Conservation (phyloP, 2,329 filamentous ascomycete genomes). For the Cordyceps fumosorosea region DNA sequence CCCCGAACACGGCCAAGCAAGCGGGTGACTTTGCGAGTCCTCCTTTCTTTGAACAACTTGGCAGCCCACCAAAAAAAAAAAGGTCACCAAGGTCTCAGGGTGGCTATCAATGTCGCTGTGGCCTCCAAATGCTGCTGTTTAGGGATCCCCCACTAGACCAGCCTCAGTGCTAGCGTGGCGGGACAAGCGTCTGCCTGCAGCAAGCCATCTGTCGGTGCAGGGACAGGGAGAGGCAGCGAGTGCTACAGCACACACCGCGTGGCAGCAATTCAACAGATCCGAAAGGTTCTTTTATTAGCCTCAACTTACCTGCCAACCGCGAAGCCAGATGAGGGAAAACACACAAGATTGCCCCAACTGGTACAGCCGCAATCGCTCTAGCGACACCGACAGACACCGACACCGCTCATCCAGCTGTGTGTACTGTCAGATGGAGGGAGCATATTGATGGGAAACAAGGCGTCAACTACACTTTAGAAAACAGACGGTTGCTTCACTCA, state of each 20-base stretch:
- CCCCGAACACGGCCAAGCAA: neutral
- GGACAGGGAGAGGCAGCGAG: too few relatives aligned
- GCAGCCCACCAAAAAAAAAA: neutral
- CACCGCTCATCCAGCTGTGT: neutral
- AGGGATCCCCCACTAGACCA: neutral
- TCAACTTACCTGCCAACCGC: neutral
- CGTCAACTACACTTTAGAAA: neutral
- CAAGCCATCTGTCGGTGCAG: neutral
- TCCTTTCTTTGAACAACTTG: neutral
- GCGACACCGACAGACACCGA: constrained; percentile 7
- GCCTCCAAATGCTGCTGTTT: neutral
- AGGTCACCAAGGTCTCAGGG: neutral
- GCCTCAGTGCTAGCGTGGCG: neutral
- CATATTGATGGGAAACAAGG: neutral
- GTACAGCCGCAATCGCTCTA: constrained; percentile 1
- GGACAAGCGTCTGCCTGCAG: neutral
- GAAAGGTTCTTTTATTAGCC: constrained; percentile 6
- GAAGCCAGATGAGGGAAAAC: neutral
- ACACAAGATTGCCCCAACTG: constrained; percentile 9
- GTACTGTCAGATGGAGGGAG: neutral
- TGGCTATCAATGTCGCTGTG: too few relatives aligned
- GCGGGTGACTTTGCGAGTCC: neutral
- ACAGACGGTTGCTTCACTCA: neutral
- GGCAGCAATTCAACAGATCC: constrained; percentile 13
- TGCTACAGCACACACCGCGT: neutral